Percentiles rank a stretch among this genome's conserved stretches.
phyloP scores from a whole-genome alignment of 2,329 filamentous ascomycete species.

The Colletotrichum echinochloae region DNA sequence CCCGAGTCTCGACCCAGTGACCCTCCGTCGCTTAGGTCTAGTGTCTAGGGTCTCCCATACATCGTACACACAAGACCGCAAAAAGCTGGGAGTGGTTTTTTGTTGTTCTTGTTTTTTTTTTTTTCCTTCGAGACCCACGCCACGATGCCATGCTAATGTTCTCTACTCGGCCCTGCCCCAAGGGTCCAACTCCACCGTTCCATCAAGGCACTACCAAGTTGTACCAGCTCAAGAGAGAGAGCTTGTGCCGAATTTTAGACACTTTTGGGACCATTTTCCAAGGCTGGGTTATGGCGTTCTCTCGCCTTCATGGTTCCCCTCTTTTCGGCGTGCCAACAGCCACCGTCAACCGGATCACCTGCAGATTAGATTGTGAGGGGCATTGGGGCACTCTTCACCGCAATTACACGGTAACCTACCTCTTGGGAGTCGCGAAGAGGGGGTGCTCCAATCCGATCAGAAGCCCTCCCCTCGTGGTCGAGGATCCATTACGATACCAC shows the following conservation, averaged over 20 bases:
- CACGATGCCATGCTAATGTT: slow-evolving; percentile 13
- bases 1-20: not conserved
- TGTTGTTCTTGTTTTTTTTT: no score
- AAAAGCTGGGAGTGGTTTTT: slow-evolving; percentile 24
- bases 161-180: slow-evolving; percentile 24
- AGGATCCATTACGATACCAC: slow-evolving; percentile 24
- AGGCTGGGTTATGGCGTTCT: not conserved
- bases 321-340: slow-evolving; percentile 24
- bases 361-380: slow-evolving; percentile 37
- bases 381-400: slow-evolving; percentile 38
- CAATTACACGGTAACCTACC: no score
- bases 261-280: slow-evolving; percentile 4
- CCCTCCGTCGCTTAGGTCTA: slow-evolving; percentile 10
- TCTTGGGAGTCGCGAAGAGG: not conserved
- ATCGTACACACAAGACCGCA: slow-evolving; percentile 16
- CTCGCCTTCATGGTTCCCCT: slow-evolving; percentile 18
- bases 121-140: slow-evolving; percentile 3
- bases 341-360: slow-evolving; percentile 38
- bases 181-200: slow-evolving; percentile 37
- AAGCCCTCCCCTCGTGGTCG: slow-evolving; percentile 22
- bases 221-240: slow-evolving; percentile 19
- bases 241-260: slow-evolving; percentile 6
- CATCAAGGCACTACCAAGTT: slow-evolving; percentile 20
- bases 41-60: slow-evolving; percentile 7
- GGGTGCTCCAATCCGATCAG: slow-evolving; percentile 34